Percentiles rank a stretch among this genome's conserved stretches.
Conservation (phyloP, 148 eudicot genomes). For the Rheum nobile region DNA sequence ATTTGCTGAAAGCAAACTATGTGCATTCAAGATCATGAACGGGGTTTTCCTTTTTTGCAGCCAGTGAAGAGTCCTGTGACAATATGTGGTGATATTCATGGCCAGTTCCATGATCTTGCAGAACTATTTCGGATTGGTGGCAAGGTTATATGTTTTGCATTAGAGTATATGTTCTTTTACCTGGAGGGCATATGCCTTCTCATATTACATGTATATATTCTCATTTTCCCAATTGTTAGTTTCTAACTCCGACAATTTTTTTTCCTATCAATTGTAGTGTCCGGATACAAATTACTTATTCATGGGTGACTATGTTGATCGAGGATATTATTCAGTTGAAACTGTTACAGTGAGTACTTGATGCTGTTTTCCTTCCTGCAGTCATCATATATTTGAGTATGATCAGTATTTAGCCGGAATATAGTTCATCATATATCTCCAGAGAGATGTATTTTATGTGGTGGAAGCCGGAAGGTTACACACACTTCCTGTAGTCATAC, state of each 20-base stretch:
- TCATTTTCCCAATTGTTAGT: neutral
- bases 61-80: conserved; percentile 98
- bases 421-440: neutral
- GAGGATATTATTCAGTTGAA: conserved; percentile 95
- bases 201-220: neutral
- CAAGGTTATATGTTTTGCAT: conserved; percentile 32
- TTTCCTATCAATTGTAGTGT: conserved; percentile 39
- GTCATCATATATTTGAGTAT: neutral
- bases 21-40: neutral
- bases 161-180: neutral
- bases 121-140: conserved; percentile 96
- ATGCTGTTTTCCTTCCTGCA: neutral
- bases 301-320: conserved; percentile 98
- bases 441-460: neutral
- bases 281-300: conserved; percentile 93
- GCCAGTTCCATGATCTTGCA: conserved; percentile 96
- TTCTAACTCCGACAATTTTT: neutral
- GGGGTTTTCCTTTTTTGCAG: conserved; percentile 27
- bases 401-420: neutral
- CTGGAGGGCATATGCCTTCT: neutral
- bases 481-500: neutral
- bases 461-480: neutral
- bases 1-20: neutral
- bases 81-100: conserved; percentile 96
- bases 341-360: conserved; percentile 71